A percentile compares a stretch with the other conserved stretches of the same genome.
These are phyloP conservation scores for Huntiella moniliformis DNA, from an alignment of 2,329 filamentous ascomycete genomes.

Conservation along the genomic window DNA sequence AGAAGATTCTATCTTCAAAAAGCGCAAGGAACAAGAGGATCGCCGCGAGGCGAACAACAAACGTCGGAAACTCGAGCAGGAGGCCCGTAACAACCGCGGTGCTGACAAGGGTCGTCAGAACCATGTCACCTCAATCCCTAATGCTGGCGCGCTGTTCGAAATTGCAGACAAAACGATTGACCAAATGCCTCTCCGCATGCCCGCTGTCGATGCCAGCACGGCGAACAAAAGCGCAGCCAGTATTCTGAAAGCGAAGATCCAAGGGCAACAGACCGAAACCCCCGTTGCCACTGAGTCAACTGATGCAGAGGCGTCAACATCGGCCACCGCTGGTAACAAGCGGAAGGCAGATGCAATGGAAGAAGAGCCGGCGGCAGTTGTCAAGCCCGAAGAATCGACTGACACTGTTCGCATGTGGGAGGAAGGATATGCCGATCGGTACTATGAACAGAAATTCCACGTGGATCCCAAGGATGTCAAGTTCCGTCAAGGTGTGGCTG, in stretches of 20 bases:
- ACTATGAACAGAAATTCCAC: constrained; percentile 93
- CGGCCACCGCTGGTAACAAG: constrained; percentile 30
- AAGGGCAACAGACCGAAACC: constrained; percentile 21
- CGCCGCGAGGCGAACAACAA: constrained; percentile 63
- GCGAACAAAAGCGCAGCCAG: constrained; percentile 93
- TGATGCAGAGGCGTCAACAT: background rate
- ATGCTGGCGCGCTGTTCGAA: constrained; percentile 8
- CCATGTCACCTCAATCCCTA: constrained; percentile 10
- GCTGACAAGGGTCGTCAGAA: constrained; percentile 10
- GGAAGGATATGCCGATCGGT: constrained; percentile 81
- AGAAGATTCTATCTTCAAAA: constrained; percentile 82
- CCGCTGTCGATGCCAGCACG: constrained; percentile 54
- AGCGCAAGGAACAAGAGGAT: constrained; percentile 72
- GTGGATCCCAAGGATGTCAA: constrained; percentile 62
- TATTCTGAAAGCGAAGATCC: constrained; percentile 63
- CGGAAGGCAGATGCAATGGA: constrained; percentile 59
- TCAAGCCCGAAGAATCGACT: constrained; percentile 39
- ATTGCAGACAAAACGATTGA: constrained; percentile 34
- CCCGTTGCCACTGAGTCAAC: background rate
- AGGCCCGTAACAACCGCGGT: constrained; percentile 19
- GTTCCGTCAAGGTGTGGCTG: constrained; percentile 76
- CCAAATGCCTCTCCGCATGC: constrained; percentile 80
- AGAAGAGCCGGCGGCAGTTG: constrained; percentile 39
- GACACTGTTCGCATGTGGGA: constrained; percentile 90
- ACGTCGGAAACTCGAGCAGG: constrained; percentile 54